Percentiles rank a stretch among this genome's conserved stretches.
Evolutionary conservation across 2,329 filamentous ascomycete species (phyloP).

Genomic region (Fusarium sp.): DNA sequence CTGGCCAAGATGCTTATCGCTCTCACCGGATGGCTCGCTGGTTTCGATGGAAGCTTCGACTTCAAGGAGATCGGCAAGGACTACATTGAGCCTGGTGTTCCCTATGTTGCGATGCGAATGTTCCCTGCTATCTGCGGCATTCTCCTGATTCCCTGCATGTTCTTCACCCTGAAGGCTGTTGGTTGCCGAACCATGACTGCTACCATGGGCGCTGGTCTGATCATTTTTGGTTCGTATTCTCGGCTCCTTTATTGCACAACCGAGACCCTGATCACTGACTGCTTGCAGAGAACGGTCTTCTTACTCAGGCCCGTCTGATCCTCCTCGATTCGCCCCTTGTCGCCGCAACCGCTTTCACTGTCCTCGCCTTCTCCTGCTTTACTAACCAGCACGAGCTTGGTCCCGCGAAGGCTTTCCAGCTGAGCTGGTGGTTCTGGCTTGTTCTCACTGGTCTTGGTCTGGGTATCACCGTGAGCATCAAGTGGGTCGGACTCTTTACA

Average conservation of each 20-base stretch:
- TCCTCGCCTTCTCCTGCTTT: slow-evolving; percentile 90
- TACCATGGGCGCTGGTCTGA: slow-evolving; percentile 81
- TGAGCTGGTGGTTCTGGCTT: slow-evolving; percentile 99
- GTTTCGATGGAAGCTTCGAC: slow-evolving; percentile 95
- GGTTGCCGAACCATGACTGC: slow-evolving; percentile 91
- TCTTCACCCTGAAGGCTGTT: slow-evolving; percentile 89
- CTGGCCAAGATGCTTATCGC: slow-evolving; percentile 97
- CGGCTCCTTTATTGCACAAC: background rate
- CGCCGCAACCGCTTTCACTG: slow-evolving; percentile 91
- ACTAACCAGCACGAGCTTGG: slow-evolving; percentile 97
- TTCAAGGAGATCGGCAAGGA: slow-evolving; percentile 99
- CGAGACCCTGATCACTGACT: slow-evolving; percentile 41
- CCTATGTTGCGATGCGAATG: slow-evolving; percentile 97
- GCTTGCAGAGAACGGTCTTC: slow-evolving; percentile 84
- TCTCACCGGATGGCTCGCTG: slow-evolving; percentile 91
- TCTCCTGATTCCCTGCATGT: slow-evolving; percentile 89
- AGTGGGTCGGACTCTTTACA: slow-evolving; percentile 99
- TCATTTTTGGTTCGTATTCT: slow-evolving; percentile 85
- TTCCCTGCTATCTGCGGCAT: slow-evolving; percentile 92
- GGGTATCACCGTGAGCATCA: slow-evolving; percentile 92
- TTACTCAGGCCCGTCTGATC: slow-evolving; percentile 95
- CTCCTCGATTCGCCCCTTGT: slow-evolving; percentile 95
- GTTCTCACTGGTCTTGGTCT: slow-evolving; percentile 85
- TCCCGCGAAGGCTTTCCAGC: slow-evolving; percentile 85
- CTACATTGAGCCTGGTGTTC: slow-evolving; percentile 92